A percentile compares a stretch with the other conserved stretches of the same genome.
Evolutionary conservation across 345 rosid genomes (phyloP).

Genomic region (Aquilaria malaccensis): DNA sequence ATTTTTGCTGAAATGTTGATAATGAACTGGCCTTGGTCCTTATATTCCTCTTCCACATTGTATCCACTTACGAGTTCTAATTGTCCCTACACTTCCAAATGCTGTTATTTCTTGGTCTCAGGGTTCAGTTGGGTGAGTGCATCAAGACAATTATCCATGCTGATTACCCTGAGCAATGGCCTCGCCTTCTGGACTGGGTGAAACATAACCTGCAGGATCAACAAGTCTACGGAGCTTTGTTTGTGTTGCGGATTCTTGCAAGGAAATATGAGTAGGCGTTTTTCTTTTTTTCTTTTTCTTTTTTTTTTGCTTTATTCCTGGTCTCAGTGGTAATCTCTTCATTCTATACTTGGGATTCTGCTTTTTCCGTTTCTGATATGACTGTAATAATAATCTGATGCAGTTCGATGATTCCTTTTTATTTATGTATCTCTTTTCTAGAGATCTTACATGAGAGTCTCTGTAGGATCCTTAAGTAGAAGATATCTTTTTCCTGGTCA

Average conservation of each 20-base stretch:
- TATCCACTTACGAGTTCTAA: background rate
- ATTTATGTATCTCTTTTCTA: no score
- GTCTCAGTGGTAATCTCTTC: no score
- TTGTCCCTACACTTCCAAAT: no score
- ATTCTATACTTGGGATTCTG: background rate
- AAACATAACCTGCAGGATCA: slow-evolving; percentile 74
- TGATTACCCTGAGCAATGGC: slow-evolving; percentile 98
- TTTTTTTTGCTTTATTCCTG: background rate
- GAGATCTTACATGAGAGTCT: background rate
- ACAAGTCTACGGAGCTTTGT: slow-evolving; percentile 79
- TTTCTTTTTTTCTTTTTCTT: background rate
- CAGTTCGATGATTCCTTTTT: background rate
- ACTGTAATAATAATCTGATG: no score
- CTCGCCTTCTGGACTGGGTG: slow-evolving; percentile 83
- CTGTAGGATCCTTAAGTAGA: background rate
- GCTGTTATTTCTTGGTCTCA: slow-evolving; percentile 10
- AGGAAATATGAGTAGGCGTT: slow-evolving; percentile 80
- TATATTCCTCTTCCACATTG: slow-evolving; percentile 3
- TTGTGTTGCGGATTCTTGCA: slow-evolving; percentile 77
- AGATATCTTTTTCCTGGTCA: background rate
- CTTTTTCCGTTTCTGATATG: no score
- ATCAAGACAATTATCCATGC: slow-evolving; percentile 80
- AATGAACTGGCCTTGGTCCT: slow-evolving; percentile 4
- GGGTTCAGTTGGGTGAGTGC: slow-evolving; percentile 91
- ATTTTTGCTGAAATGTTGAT: background rate